Evolutionary conservation across 2,329 filamentous ascomycete species (phyloP), one percentile per base, ranked within the genome.

Genomic region (Alternaria gaisen): DNA sequence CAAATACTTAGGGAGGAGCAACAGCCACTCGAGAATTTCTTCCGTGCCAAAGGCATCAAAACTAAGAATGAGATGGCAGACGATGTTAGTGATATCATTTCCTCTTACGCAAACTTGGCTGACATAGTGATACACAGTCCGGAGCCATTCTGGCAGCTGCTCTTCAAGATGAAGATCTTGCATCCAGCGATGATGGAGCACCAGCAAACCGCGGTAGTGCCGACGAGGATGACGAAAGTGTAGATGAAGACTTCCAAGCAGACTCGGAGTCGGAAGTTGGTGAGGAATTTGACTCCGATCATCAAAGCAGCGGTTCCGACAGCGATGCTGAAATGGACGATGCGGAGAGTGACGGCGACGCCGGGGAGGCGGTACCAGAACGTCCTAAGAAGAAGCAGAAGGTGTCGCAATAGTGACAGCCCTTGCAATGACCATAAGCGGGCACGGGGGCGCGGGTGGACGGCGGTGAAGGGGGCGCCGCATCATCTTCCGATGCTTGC

Each of bases 11-110:
- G 85, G 71, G 95, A 99, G 83, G 95, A 99, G 78, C 92, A 98
- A 80, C 92, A 95, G 81, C 92, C 92, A 7, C 87, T 99, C n/a
- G 95, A 99, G 80, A 90, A 91, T 69, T 99, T 99, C 83, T 97
- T 99, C 87, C 95, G 96, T 81, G 88, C 93, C 70, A 98, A 98
- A 85, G 91, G 90, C 63, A 87, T 99, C 74, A 92, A 94, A 56
- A 94, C 96, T 58, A 98, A 97, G 89, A 99, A 99, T 79, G 95
- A 99, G 82, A 97, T 99, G 83, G 91, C 96, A 64, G 95, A 97
- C 77, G 95, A 99, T 71, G 91, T 92, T 77, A 89, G 91, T 77
- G 41, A 44, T 28, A 48, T 48, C 11, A 26, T 18, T 18, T 11
- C n/a, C 8, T 42, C 38, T 36, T 30, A 41, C 18, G 16, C 20